A percentile compares a stretch with the other conserved stretches of the same genome.
These are phyloP conservation scores for Avicennia marina DNA, from an alignment of 257 asterid species.

Conservation along the genomic window DNA sequence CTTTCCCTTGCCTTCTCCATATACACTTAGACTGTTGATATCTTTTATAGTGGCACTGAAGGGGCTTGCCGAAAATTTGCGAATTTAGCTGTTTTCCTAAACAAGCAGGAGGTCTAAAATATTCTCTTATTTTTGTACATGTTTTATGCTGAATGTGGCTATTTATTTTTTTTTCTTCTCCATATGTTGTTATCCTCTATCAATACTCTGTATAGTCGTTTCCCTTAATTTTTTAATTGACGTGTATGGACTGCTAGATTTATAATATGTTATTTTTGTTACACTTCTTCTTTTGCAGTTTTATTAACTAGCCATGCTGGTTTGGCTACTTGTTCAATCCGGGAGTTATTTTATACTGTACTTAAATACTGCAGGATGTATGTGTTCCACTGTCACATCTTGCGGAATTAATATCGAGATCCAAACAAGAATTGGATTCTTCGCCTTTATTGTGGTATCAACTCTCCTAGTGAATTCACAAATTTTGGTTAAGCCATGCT, in stretches of 20 bases:
- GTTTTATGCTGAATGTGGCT: too few species aligned
- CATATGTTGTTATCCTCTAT: too few species aligned
- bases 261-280: not conserved
- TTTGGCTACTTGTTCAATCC: not conserved
- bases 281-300: not conserved
- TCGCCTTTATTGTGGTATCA: constrained; percentile 74
- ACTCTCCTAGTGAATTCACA: constrained; percentile 3
- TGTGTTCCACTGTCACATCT: constrained; percentile 90
- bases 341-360: not conserved
- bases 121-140: too few species aligned
- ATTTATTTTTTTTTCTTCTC: too few species aligned
- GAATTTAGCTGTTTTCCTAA: too few species aligned
- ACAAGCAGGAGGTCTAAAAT: too few species aligned
- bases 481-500: not conserved
- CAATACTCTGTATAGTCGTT: not conserved
- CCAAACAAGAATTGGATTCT: constrained; percentile 74
- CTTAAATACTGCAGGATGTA: constrained; percentile 55
- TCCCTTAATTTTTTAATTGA: not conserved
- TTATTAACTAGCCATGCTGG: not conserved
- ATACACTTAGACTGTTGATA: too few species aligned
- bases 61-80: too few species aligned
- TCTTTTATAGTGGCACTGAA: too few species aligned
- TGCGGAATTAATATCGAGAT: constrained; percentile 75
- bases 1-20: too few species aligned
- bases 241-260: not conserved